Evolutionary conservation across 2,329 filamentous ascomycete species (phyloP), one percentile per base, ranked within the genome.

Genomic region (Conoideocrella luteorostrata): DNA sequence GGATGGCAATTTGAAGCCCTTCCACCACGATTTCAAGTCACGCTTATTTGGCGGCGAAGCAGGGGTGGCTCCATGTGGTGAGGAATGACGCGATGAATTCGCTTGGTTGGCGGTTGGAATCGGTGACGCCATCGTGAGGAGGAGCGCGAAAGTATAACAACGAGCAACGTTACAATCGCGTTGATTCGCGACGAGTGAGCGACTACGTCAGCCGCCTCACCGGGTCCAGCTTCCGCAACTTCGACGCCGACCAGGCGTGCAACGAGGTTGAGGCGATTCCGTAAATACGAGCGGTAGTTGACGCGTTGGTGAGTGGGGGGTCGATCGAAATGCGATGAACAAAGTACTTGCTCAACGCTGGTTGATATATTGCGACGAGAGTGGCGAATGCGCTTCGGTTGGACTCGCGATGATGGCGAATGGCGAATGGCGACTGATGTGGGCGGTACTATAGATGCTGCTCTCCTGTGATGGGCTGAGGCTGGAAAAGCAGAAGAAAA

Each of bases 11-110:
- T 93, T 93, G 70, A 98, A 97, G 57, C 84, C 82, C 67, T 89
- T 95, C 93, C 93, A 97, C 93, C 93, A 98, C 47, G 87, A 94
- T 55, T 89, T 86, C 55, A 97, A 73, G 63, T 95, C 89, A 62
- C 88, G 82, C 70, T 86, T 94, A 52, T 82, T 88, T 23, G 88
- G 88, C 44, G 86, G 87, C 33, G 87, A 88, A 62, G 75, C 61
- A 62, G 74, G 57, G 65, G 68, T 65, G 60, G 64, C 56, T 41
- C 55, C 52, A 17, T 55, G 52, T 37, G 54, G 49, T 18, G 54
- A 45, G 32, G 48, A 43, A 37, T 52, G 53, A 41, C 50, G 50
- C 40, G 58, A 55, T 47, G 56, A 58, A 50, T 56, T 63, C 47
- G 59, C 55, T 47, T 59, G 56, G 47, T 56, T 58, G 34, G 58